phyloP scores from a whole-genome alignment of 352 stramenopile genomes.

The Peronospora belbahrii region DNA sequence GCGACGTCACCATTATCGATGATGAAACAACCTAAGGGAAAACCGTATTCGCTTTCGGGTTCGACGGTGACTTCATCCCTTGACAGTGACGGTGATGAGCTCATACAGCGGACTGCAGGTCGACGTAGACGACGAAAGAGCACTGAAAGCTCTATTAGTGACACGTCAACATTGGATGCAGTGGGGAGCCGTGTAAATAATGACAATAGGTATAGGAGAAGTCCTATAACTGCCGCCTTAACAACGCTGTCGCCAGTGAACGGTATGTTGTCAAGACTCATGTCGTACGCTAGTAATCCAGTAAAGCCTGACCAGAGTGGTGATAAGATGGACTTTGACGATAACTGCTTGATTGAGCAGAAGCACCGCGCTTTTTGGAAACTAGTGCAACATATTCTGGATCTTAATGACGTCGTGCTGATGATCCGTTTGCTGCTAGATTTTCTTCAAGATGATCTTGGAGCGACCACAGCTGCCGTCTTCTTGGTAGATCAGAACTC shows the following conservation, averaged over 20 bases:
- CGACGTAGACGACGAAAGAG: constrained; percentile 13
- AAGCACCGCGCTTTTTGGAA: constrained; percentile 75
- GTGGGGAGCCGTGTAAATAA: constrained; percentile 1
- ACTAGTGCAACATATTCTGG: constrained; percentile 58
- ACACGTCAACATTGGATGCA: background rate
- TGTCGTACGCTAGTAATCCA: constrained; percentile 5
- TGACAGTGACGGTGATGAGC: constrained; percentile 27
- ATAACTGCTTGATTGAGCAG: constrained; percentile 40
- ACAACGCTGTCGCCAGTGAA: constrained; percentile 4
- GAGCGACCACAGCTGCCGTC: constrained; percentile 41
- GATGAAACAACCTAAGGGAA: constrained; percentile 9
- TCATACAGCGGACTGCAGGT: constrained; percentile 3
- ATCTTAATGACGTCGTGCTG: constrained; percentile 64
- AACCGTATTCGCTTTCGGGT: constrained; percentile 48
- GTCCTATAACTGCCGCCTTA: background rate
- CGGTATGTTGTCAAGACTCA: constrained; percentile 12
- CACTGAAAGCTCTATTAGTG: constrained; percentile 1
- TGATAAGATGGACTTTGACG: constrained; percentile 18
- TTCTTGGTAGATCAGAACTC: constrained; percentile 73
- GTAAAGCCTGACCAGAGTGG: background rate
- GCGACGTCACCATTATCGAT: background rate
- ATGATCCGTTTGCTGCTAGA: constrained; percentile 67
- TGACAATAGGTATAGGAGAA: background rate
- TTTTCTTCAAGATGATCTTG: constrained; percentile 52
- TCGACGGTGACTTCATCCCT: constrained; percentile 37